Percentiles rank a stretch among this genome's conserved stretches.
Evolutionary conservation across 139 green algal species (phyloP).

Genomic region (Mychonastes homosphaera): DNA sequence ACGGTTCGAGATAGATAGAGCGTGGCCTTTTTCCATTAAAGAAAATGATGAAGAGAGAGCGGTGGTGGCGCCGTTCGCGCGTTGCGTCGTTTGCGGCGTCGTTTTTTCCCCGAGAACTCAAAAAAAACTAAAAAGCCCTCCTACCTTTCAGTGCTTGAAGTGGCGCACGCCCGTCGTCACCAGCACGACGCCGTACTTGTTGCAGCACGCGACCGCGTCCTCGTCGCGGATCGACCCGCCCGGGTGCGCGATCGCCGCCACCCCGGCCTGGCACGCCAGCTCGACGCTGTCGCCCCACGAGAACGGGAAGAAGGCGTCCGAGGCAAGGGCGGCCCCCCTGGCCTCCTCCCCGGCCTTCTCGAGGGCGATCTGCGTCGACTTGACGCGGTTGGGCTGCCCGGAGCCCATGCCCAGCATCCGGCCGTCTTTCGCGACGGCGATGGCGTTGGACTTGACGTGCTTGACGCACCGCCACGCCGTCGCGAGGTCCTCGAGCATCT

Average conservation of each 20-base stretch:
- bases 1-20: constrained; percentile 2
- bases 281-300: constrained; percentile 92
- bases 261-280: constrained; percentile 88
- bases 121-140: no score
- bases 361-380: constrained; percentile 67
- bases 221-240: constrained; percentile 87
- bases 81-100: no score
- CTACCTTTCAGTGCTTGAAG: constrained; percentile 84
- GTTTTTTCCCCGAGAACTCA: no score
- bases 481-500: constrained; percentile 88
- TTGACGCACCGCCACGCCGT: constrained; percentile 97
- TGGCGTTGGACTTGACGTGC: constrained; percentile 99
- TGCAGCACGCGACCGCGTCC: constrained; percentile 93
- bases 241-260: constrained; percentile 91
- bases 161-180: constrained; percentile 86
- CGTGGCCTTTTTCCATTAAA: not conserved
- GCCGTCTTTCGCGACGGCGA: constrained; percentile 89
- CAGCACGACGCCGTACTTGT: constrained; percentile 96
- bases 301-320: constrained; percentile 99
- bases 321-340: constrained; percentile 79
- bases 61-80: no score
- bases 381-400: constrained; percentile 91
- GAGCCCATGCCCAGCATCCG: constrained; percentile 94
- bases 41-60: not conserved
- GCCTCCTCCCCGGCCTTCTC: constrained; percentile 87